phyloP scores from a whole-genome alignment of 202 grass and related monocot species.

The Eragrostis tef region DNA sequence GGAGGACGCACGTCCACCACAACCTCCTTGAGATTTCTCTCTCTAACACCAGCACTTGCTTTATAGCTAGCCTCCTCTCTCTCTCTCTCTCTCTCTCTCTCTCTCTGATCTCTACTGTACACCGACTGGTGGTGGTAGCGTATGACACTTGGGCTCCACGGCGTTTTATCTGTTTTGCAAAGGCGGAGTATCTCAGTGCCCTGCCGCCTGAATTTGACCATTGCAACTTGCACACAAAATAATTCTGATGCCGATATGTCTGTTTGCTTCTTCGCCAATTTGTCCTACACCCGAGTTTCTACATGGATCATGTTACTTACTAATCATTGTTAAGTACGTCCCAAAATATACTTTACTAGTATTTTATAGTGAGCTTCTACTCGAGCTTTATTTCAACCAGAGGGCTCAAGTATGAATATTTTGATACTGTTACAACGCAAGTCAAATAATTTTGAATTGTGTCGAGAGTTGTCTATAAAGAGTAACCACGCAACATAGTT shows the following conservation, averaged over 20 bases:
- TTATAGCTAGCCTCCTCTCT: constrained; percentile 32
- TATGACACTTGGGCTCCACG: constrained; percentile 31
- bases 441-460: too few species aligned
- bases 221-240: constrained; percentile 33
- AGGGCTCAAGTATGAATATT: too few species aligned
- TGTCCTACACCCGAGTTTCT: constrained; percentile 24
- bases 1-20: constrained; percentile 59
- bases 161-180: constrained; percentile 21
- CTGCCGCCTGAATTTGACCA: constrained; percentile 38
- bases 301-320: background rate
- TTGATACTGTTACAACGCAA: too few species aligned
- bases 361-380: background rate
- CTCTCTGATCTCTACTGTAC: background rate
- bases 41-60: constrained; percentile 41
- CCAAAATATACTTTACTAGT: background rate
- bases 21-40: constrained; percentile 47
- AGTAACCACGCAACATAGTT: too few species aligned
- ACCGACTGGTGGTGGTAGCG: constrained; percentile 19
- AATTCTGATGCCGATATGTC: constrained; percentile 32
- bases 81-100: constrained; percentile 34
- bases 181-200: constrained; percentile 20
- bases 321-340: constrained; percentile 34
- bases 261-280: background rate
- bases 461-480: too few species aligned
- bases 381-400: too few species aligned